Evolutionary conservation across 2,329 filamentous ascomycete species (phyloP), one percentile per base, ranked within the genome.

Genomic region (Neophaeococcomyces aloes): DNA sequence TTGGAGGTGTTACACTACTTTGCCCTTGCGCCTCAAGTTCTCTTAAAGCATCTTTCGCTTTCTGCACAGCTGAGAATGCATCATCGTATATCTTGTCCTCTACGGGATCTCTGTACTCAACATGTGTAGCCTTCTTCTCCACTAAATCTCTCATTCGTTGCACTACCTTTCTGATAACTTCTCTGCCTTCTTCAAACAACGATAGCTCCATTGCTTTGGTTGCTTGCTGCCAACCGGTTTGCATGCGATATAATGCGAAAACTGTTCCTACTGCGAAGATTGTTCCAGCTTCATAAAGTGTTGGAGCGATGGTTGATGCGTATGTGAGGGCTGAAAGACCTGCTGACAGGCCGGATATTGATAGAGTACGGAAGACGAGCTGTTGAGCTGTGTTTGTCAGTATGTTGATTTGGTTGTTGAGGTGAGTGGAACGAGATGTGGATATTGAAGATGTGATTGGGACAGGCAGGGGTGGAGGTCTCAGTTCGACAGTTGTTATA

Each of bases 361-460:
- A 81, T 0, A 86, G 65, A 0, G 84, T 83, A 56, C 87, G 79
- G 3, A 93, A 59, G 3, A 94, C 78, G 2, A 88, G 74, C 45
- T 72, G 76, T 61, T 88, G 83, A 1, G 82, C 81, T 0, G 86
- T 67, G 1, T 81, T 78, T 56, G 86, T 83, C 3, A 88, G 67
- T 1, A 79, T 76, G 2, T 81, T 80, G 2, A 87, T 72, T 0
- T 80, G 84, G 47, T 76, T 71, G n/a, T 70, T 64, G 32, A 79
- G 70, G 2, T 87, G 72, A 50, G 78, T 77, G 29, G 72, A 67
- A n/a, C 87, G 77, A 6, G 81, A 79, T 19, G 75, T 71, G 11
- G 81, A 69, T 47, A 95, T 89, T 46, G 86, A 78, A 76, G 73
- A 1, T 81, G 85, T 86, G 84, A 94, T 19, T 72, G 75, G 17